Base-by-base conservation (phyloP, 2,329 filamentous ascomycete species). In the Hymenoscyphus infarciens region DNA sequence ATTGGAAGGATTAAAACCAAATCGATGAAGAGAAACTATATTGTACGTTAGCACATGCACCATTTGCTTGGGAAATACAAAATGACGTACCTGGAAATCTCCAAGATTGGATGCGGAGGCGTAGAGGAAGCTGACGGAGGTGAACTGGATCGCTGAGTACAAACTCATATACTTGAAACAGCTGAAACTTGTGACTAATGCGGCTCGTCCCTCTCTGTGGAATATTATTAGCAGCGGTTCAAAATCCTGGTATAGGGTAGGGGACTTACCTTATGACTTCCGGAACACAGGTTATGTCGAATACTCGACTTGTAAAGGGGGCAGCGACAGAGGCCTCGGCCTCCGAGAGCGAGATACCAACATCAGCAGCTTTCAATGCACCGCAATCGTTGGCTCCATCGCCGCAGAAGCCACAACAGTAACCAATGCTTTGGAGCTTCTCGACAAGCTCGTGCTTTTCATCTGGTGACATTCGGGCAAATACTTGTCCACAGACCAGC, bases 151-250 rank as follows among this genome's bases (percentile, higher is more conserved):
- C n/a, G 95, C 94, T 2, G 93, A 98, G 80, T 99, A 99, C 68
- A 99, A 78, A 71, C 91, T 96, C 96, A 99, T 99, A 78, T 96
- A 99, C 80, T 98, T 99, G 83, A 99, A 99, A 79, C 95, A 99
- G 79, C 91, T 96, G 79, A 99, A 99, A 76, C 92, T 97, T 13
- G 95, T 99, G n/a, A 98, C 93, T 38, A 99, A 83, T 38, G 96
- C 91, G 22, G 94, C 94, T 66, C 96, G 87, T 22, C 95, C 95
- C 80, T 99, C 95, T 68, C 92, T 76, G 61, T 45, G 57, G 39
- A 52, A 33, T 31, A 31, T 29, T 39, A 54, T 69, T 60, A 70
- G 68, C 59, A 56, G 56, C 7, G 19, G 6, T 27, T 19, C 15
- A 5, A 15, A 33, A 42, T 16, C n/a, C 25, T 11, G 42, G 19